Evolutionary conservation across 768 basidiomycete species (phyloP).

Genomic region (Boletellus ananiceps): DNA sequence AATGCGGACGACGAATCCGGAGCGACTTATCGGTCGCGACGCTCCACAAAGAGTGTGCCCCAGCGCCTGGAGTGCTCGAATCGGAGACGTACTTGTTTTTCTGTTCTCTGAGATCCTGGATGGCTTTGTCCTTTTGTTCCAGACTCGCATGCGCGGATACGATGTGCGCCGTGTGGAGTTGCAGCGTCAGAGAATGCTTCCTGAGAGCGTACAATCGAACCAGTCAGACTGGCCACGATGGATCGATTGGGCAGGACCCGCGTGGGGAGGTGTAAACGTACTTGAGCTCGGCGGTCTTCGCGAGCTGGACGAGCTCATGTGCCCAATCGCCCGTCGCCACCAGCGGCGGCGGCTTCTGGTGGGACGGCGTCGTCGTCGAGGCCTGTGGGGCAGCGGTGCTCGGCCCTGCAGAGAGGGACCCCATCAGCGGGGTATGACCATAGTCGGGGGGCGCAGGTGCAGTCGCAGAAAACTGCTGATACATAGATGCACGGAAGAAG

Average conservation of each 20-base stretch:
- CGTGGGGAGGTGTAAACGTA: conserved; percentile 36
- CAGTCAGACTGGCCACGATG: conserved; percentile 10
- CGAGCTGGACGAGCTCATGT: conserved; percentile 78
- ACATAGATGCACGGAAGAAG: conserved; percentile 27
- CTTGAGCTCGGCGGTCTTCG: conserved; percentile 87
- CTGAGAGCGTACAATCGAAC: conserved; percentile 32
- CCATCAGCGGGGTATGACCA: conserved; percentile 31
- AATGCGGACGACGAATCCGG: neutral
- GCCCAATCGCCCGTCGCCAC: conserved; percentile 86
- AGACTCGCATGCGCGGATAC: conserved; percentile 77
- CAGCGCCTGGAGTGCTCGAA: conserved; percentile 1
- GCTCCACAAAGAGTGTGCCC: neutral
- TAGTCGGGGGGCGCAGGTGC: conserved; percentile 31
- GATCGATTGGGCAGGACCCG: neutral
- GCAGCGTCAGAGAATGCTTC: conserved; percentile 79
- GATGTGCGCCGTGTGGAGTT: conserved; percentile 84
- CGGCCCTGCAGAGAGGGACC: conserved; percentile 30
- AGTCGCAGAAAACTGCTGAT: conserved; percentile 33
- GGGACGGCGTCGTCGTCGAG: conserved; percentile 22
- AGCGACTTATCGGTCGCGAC: neutral
- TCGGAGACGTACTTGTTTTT: conserved; percentile 64
- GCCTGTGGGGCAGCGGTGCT: conserved; percentile 32
- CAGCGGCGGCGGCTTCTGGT: conserved; percentile 42
- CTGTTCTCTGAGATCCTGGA: conserved; percentile 80
- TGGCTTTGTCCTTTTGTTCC: conserved; percentile 70